These are phyloP conservation scores for Penicillium nucicola DNA, from an alignment of 495 filamentous ascomycete genomes.

Conservation along the genomic window DNA sequence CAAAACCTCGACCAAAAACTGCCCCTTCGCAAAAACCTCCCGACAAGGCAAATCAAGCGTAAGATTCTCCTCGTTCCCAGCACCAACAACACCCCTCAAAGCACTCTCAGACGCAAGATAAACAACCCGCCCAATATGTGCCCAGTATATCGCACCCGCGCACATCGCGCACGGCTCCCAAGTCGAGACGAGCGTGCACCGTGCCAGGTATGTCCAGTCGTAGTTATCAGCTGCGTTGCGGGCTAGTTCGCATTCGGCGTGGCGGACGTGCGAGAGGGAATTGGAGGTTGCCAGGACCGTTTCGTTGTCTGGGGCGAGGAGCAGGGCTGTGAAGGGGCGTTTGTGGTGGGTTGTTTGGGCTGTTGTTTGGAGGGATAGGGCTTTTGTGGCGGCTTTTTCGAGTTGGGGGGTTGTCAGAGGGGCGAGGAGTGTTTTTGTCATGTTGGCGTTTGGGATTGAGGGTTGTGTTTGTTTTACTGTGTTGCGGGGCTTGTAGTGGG, in stretches of 20 bases:
- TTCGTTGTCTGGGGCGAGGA: conserved; percentile 48
- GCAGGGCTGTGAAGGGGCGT: conserved; percentile 46
- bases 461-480: not conserved
- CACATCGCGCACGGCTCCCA: conserved; percentile 61
- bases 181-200: conserved; percentile 49
- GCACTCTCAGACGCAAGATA: conserved; percentile 51
- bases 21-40: conserved; percentile 40
- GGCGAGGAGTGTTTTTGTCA: not conserved
- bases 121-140: conserved; percentile 52
- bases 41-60: conserved; percentile 51
- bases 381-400: conserved; percentile 29
- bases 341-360: conserved; percentile 40
- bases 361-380: conserved; percentile 37
- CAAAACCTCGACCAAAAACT: conserved; percentile 46
- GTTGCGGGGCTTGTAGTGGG: not conserved
- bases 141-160: conserved; percentile 48
- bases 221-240: conserved; percentile 50
- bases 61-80: conserved; percentile 50
- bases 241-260: conserved; percentile 50
- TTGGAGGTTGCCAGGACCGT: conserved; percentile 45
- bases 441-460: not conserved
- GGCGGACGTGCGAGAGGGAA: conserved; percentile 54
- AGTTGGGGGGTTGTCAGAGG: conserved; percentile 28
- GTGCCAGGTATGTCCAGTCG: conserved; percentile 44
- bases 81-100: conserved; percentile 40